Evolutionary conservation across 2,329 filamentous ascomycete genomes (phyloP).

Genomic region (Parastagonospora avenae): DNA sequence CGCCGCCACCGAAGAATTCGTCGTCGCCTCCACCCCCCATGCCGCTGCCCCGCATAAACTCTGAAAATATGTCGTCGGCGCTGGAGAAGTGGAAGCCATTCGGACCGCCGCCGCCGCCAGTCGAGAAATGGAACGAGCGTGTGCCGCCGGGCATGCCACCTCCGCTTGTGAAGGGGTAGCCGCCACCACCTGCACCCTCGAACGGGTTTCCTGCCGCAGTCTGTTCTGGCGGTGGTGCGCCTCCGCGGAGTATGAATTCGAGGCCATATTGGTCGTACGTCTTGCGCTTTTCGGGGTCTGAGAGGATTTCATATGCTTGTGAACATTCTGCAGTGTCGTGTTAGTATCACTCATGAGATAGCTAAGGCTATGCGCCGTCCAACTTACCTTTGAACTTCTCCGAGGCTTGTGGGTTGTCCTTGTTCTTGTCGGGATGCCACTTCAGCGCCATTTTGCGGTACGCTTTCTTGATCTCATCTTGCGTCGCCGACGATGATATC

Average conservation of each 20-base stretch:
- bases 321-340: constrained; percentile 69
- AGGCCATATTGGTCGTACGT: constrained; percentile 94
- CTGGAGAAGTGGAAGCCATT: constrained; percentile 82
- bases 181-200: constrained; percentile 52
- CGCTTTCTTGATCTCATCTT: constrained; percentile 97
- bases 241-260: constrained; percentile 86
- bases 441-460: constrained; percentile 90
- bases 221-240: constrained; percentile 65
- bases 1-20: constrained; percentile 52
- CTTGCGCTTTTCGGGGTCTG: constrained; percentile 95
- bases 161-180: constrained; percentile 62
- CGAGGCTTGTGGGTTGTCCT: constrained; percentile 79
- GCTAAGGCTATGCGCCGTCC: constrained; percentile 6
- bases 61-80: constrained; percentile 81
- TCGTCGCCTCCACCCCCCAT: constrained; percentile 52
- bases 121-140: constrained; percentile 69
- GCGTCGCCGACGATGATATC: constrained; percentile 77
- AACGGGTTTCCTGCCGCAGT: constrained; percentile 52
- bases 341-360: constrained; percentile 14
- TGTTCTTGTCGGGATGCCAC: constrained; percentile 98
- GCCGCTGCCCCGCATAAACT: constrained; percentile 72
- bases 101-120: constrained; percentile 53
- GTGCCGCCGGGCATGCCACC: constrained; percentile 60
- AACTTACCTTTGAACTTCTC: constrained; percentile 87
- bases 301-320: constrained; percentile 97